A percentile compares a stretch with the other conserved stretches of the same genome.
Evolutionary conservation across 352 stramenopile species (phyloP).

Genomic region (Globisporangium cystogenes): DNA sequence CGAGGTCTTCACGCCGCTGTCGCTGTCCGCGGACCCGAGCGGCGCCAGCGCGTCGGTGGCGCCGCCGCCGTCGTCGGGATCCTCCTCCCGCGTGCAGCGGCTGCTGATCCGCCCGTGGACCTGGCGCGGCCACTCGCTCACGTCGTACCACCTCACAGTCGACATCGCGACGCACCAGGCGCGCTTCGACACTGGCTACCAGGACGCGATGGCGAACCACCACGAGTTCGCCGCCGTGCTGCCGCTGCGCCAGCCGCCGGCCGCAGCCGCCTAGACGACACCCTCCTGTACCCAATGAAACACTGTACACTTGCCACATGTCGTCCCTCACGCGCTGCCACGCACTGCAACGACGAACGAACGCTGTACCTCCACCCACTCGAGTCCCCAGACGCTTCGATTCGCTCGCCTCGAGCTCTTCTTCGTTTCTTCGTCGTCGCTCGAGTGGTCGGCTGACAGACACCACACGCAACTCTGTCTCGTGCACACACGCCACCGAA

Average conservation of each 20-base stretch:
- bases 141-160: constrained; percentile 54
- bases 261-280: background rate
- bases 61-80: background rate
- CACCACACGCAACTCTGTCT: background rate
- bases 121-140: constrained; percentile 45
- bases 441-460: background rate
- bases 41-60: too few relatives aligned
- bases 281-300: background rate
- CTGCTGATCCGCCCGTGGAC: constrained; percentile 62
- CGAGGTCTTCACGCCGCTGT: constrained; percentile 35
- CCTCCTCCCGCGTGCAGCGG: constrained; percentile 11
- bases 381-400: too few relatives aligned
- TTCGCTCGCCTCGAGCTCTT: background rate
- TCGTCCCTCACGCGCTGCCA: too few relatives aligned
- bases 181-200: constrained; percentile 54
- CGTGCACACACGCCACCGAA: background rate
- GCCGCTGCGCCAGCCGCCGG: constrained; percentile 4
- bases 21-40: constrained; percentile 7
- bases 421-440: too few relatives aligned
- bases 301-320: background rate
- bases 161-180: constrained; percentile 42
- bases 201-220: constrained; percentile 46
- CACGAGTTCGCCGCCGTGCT: constrained; percentile 43
- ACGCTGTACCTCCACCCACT: too few relatives aligned
- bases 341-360: too few relatives aligned